Percentiles rank a stretch among this genome's conserved stretches.
phyloP scores from a whole-genome alignment of 805 yeast species.

The Candida manassasensis region DNA sequence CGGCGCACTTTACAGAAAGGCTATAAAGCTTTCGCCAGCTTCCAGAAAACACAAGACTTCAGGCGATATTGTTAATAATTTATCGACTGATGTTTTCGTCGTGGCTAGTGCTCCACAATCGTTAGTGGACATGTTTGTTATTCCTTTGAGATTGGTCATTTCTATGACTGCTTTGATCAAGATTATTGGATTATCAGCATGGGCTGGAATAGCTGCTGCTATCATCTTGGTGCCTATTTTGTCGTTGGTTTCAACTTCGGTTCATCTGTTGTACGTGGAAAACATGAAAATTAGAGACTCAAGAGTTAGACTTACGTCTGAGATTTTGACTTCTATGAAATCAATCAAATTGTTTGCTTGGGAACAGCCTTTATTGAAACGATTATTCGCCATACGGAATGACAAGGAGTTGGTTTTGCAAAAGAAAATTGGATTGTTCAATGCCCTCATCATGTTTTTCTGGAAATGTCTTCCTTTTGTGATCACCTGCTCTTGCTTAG shows the following conservation, averaged over 20 bases:
- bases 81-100: constrained; percentile 23
- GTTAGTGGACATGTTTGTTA: constrained; percentile 16
- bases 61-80: constrained; percentile 29
- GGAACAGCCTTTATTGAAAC: constrained; percentile 35
- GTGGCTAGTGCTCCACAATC: constrained; percentile 53
- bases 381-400: constrained; percentile 28
- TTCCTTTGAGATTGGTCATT: constrained; percentile 19
- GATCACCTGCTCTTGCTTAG: constrained; percentile 28
- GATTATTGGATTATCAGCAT: constrained; percentile 28
- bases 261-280: constrained; percentile 42
- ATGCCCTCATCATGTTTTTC: constrained; percentile 26
- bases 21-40: constrained; percentile 25
- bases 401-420: constrained; percentile 25
- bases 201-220: constrained; percentile 30
- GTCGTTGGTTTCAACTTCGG: constrained; percentile 34
- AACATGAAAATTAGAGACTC: constrained; percentile 31
- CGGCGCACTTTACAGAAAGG: constrained; percentile 22
- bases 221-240: constrained; percentile 28
- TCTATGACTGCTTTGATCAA: constrained; percentile 28
- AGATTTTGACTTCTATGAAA: constrained; percentile 33
- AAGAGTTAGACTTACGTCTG: constrained; percentile 31
- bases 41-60: constrained; percentile 24
- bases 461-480: constrained; percentile 35
- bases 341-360: constrained; percentile 38
- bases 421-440: constrained; percentile 26